phyloP scores from a whole-genome alignment of 208 protist genomes.

The Plasmodiophora brassicae region DNA sequence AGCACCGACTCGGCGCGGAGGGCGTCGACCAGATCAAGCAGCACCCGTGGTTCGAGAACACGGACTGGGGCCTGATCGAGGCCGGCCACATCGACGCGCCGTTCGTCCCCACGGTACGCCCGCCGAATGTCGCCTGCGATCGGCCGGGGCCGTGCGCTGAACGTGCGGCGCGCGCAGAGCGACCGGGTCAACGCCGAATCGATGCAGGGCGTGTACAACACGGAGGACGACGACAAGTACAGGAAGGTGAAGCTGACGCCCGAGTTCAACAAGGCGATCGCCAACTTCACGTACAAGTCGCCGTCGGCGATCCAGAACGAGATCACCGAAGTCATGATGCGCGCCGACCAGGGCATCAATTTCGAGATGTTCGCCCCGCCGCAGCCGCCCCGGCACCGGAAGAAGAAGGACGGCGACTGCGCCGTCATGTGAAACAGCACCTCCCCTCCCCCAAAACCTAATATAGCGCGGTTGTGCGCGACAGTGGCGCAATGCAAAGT shows the following conservation, averaged over 20 bases:
- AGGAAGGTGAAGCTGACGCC: conserved; percentile 4
- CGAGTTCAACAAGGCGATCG: not conserved
- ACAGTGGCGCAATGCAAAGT: too few species aligned
- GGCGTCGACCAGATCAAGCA: conserved; percentile 23
- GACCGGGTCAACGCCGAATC: conserved; percentile 9
- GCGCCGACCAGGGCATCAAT: conserved; percentile 26
- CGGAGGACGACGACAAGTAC: not conserved
- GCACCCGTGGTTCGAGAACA: conserved; percentile 33
- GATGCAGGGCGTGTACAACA: not conserved
- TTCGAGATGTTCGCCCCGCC: conserved; percentile 21
- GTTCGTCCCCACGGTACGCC: not conserved
- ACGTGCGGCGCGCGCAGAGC: not conserved
- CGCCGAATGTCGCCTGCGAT: not conserved
- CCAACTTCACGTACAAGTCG: not conserved
- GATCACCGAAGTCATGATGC: conserved; percentile 5
- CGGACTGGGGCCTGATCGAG: conserved; percentile 18
- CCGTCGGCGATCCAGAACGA: not conserved
- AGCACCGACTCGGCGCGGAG: conserved; percentile 18
- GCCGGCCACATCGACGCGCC: not conserved
- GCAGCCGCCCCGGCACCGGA: not conserved
- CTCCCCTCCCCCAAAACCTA: too few species aligned
- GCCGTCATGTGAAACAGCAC: not conserved
- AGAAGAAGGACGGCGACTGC: not conserved
- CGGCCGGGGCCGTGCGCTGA: not conserved
- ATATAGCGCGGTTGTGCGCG: too few species aligned